Evolutionary conservation across 148 eudicot species (phyloP).

Genomic region (Silene uniflora): DNA sequence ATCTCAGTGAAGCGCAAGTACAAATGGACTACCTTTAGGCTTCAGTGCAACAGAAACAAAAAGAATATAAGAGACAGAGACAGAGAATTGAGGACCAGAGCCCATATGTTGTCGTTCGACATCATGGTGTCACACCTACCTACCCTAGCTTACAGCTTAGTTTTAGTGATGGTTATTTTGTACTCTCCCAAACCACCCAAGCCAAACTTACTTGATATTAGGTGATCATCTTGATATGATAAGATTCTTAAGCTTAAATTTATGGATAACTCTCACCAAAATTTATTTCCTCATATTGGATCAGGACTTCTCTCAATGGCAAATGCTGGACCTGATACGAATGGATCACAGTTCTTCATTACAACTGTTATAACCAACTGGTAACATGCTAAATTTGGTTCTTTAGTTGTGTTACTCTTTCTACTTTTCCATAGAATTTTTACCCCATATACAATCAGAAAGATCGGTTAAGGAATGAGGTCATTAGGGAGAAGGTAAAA

Average conservation of each 20-base stretch:
- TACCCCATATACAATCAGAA: not conserved
- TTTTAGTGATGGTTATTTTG: not conserved
- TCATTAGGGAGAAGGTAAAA: no score
- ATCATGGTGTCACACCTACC: no score
- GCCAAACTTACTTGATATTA: not conserved
- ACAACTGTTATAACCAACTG: conserved; percentile 38
- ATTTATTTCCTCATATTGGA: not conserved
- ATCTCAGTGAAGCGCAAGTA: not conserved
- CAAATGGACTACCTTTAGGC: no score
- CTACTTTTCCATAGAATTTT: not conserved
- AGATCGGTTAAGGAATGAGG: no score
- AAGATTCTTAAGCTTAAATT: not conserved
- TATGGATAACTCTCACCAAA: not conserved
- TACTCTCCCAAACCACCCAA: not conserved
- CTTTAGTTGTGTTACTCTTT: not conserved
- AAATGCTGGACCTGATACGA: conserved; percentile 65
- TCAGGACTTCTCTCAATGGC: conserved; percentile 79
- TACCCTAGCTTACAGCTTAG: no score
- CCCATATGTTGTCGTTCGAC: no score
- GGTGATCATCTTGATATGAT: not conserved
- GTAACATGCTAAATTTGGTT: conserved; percentile 17
- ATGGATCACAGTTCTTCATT: conserved; percentile 39
- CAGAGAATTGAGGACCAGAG: no score
- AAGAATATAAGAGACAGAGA: no score
- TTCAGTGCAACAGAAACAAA: no score